Conservation (phyloP, 2,329 filamentous ascomycete genomes). For the Xenoacremonium recifei region DNA sequence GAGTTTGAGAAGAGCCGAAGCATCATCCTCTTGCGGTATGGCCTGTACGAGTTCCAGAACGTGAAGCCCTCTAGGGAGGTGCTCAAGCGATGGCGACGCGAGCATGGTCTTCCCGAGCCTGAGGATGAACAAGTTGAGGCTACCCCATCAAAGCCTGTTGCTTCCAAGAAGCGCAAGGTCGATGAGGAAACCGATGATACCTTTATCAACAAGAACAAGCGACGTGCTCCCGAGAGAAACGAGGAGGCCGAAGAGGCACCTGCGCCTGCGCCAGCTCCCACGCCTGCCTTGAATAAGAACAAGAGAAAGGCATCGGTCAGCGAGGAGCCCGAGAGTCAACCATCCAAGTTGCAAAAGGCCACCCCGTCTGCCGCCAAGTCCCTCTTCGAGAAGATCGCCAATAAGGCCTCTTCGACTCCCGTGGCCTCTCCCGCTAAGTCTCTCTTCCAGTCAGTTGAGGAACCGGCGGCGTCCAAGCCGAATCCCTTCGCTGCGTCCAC, state of each 20-base stretch:
- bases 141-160: slow-evolving; percentile 32
- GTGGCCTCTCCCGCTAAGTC: slow-evolving; percentile 32
- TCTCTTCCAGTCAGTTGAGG: slow-evolving; percentile 24
- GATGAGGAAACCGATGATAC: slow-evolving; percentile 45
- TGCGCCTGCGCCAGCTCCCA: slow-evolving; percentile 26
- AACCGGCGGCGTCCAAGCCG: slow-evolving; percentile 28
- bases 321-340: slow-evolving; percentile 48
- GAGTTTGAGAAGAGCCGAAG: slow-evolving; percentile 64
- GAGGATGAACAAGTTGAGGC: slow-evolving; percentile 41
- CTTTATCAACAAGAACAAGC: slow-evolving; percentile 45
- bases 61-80: slow-evolving; percentile 58
- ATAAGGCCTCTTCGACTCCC: slow-evolving; percentile 41
- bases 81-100: slow-evolving; percentile 57
- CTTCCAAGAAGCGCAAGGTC: slow-evolving; percentile 56
- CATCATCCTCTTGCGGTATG: slow-evolving; percentile 60
- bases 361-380: slow-evolving; percentile 54
- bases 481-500: slow-evolving; percentile 35
- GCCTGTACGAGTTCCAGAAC: slow-evolving; percentile 62
- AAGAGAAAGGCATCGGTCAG: slow-evolving; percentile 51
- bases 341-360: slow-evolving; percentile 50
- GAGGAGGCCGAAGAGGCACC: slow-evolving; percentile 40
- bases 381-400: slow-evolving; percentile 57
- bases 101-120: slow-evolving; percentile 52
- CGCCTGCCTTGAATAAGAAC: slow-evolving; percentile 40
- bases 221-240: slow-evolving; percentile 43